Conservation (phyloP, 83 land plant species). For the Larix sibirica region DNA sequence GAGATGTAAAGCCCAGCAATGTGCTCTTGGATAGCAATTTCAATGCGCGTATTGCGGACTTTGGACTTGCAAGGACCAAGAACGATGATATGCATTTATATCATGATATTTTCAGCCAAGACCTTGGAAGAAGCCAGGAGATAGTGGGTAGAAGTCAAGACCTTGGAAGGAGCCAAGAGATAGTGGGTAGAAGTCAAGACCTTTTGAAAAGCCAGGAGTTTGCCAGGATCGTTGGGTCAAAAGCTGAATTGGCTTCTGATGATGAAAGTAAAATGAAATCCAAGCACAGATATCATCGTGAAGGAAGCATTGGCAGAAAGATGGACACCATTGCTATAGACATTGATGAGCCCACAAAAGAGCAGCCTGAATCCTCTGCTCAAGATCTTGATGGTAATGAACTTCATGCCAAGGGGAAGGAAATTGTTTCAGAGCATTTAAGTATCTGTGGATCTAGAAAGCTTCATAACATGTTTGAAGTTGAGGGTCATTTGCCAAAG, state of each 20-base stretch:
- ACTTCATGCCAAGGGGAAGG: constrained; percentile 39
- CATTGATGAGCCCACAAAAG: not conserved
- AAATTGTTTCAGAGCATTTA: constrained; percentile 19
- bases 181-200: constrained; percentile 41
- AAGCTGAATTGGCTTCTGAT: not conserved
- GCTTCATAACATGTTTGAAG: constrained; percentile 4
- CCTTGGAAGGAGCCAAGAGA: constrained; percentile 41
- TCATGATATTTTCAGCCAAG: constrained; percentile 56
- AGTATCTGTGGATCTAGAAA: not conserved
- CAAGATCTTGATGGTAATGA: not conserved
- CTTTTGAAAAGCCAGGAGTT: not conserved
- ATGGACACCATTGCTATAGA: not conserved
- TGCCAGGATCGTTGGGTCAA: constrained; percentile 5
- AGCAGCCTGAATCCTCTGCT: not conserved
- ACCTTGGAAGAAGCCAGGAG: constrained; percentile 42
- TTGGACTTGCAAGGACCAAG: constrained; percentile 52
- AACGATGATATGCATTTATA: constrained; percentile 46
- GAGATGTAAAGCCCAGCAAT: constrained; percentile 6
- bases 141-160: constrained; percentile 42
- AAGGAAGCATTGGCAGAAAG: not conserved
- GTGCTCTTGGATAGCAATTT: not conserved
- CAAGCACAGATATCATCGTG: not conserved
- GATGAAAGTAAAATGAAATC: not conserved
- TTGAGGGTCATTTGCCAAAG: constrained; percentile 19
- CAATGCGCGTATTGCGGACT: not conserved